Percentiles rank a stretch among this genome's conserved stretches.
These are phyloP conservation scores for Monosporozyma aquatica DNA, from an alignment of 805 yeast species.

Conservation along the genomic window DNA sequence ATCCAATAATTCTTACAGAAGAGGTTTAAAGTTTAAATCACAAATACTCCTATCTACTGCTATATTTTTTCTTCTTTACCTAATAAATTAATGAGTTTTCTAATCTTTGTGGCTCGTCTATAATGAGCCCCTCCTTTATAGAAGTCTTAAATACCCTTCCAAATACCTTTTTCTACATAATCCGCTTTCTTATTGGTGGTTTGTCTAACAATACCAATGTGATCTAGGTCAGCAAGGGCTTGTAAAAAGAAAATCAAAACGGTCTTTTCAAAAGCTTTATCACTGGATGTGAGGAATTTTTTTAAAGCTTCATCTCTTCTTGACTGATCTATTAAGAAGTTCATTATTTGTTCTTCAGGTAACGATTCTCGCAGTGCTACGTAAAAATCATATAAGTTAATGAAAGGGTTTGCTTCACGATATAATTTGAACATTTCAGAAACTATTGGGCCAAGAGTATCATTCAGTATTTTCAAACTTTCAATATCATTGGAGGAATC, in stretches of 20 bases:
- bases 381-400: slow-evolving; percentile 62
- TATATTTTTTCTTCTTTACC: neutral
- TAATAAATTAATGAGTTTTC: too few relatives aligned
- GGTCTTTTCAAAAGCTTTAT: slow-evolving; percentile 49
- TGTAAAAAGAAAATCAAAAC: slow-evolving; percentile 68
- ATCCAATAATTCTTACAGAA: neutral
- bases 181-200: slow-evolving; percentile 33
- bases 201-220: slow-evolving; percentile 61
- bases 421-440: slow-evolving; percentile 55
- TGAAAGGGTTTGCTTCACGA: slow-evolving; percentile 66
- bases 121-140: too few relatives aligned
- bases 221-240: slow-evolving; percentile 58
- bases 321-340: slow-evolving; percentile 20
- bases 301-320: slow-evolving; percentile 21
- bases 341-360: slow-evolving; percentile 25
- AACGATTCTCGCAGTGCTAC: slow-evolving; percentile 49
- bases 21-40: too few relatives aligned
- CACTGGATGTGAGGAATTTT: slow-evolving; percentile 14
- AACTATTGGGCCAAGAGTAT: slow-evolving; percentile 42
- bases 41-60: too few relatives aligned
- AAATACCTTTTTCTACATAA: slow-evolving; percentile 25
- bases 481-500: slow-evolving; percentile 9
- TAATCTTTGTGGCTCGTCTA: too few relatives aligned
- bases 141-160: slow-evolving; percentile 31
- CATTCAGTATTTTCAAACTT: slow-evolving; percentile 25